Evolutionary conservation across 2,329 filamentous ascomycete genomes (phyloP).

Genomic region (Alternaria conjuncta): DNA sequence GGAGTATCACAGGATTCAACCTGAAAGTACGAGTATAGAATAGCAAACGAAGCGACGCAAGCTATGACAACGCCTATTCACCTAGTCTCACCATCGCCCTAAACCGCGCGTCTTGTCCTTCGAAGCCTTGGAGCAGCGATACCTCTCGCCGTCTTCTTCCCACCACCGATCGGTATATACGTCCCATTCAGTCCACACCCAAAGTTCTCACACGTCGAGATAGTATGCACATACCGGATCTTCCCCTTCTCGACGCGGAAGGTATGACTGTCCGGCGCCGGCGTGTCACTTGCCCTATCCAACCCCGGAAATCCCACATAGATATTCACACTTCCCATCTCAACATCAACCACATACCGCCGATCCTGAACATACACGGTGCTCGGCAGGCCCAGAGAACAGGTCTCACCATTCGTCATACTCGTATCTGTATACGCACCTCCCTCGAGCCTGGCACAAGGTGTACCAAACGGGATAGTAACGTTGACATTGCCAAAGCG

Average conservation of each 20-base stretch:
- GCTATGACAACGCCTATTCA: no score
- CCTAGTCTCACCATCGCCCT: background rate
- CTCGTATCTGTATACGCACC: slow-evolving; percentile 29
- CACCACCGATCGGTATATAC: slow-evolving; percentile 8
- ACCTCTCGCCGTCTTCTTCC: background rate
- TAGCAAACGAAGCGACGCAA: background rate
- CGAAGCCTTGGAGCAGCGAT: background rate
- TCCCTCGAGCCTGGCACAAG: slow-evolving; percentile 35
- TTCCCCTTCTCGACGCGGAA: slow-evolving; percentile 35
- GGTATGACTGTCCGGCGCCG: slow-evolving; percentile 31
- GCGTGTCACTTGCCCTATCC: slow-evolving; percentile 18
- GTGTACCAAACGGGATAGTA: slow-evolving; percentile 30
- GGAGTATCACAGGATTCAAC: slow-evolving; percentile 39
- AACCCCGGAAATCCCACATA: slow-evolving; percentile 30
- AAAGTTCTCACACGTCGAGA: slow-evolving; percentile 27
- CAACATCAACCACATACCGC: slow-evolving; percentile 35
- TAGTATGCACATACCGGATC: slow-evolving; percentile 30
- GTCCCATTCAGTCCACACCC: slow-evolving; percentile 27
- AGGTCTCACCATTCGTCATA: slow-evolving; percentile 21
- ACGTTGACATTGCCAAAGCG: slow-evolving; percentile 23
- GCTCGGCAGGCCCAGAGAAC: slow-evolving; percentile 29
- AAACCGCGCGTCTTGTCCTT: background rate
- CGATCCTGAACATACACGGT: slow-evolving; percentile 27
- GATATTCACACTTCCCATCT: slow-evolving; percentile 34
- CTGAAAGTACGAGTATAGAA: slow-evolving; percentile 30